These are phyloP conservation scores for Cytospora piceae DNA, from an alignment of 2,329 filamentous ascomycete species.

Conservation along the genomic window DNA sequence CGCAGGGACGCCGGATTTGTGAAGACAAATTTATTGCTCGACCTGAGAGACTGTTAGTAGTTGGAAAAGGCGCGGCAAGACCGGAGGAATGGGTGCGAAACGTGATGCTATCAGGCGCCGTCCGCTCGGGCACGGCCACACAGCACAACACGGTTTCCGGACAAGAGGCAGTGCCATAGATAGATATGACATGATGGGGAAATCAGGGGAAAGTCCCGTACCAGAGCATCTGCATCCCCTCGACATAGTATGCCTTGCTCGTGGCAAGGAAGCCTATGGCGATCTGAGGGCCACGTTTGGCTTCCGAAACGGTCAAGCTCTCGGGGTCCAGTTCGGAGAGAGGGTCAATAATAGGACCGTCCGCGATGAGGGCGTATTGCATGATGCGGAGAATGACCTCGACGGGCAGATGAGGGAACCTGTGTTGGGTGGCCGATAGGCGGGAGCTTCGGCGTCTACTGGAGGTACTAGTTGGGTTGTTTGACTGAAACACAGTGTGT, in stretches of 20 bases:
- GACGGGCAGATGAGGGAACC: conserved; percentile 51
- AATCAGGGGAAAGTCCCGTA: background rate
- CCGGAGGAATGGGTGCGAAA: background rate
- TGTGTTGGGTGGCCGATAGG: conserved; percentile 32
- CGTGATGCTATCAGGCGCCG: background rate
- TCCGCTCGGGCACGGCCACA: background rate
- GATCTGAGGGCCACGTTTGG: conserved; percentile 50
- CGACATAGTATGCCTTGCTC: conserved; percentile 52
- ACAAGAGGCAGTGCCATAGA: background rate
- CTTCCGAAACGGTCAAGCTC: conserved; percentile 49
- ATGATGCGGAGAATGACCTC: conserved; percentile 59
- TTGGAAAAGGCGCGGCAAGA: background rate
- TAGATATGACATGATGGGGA: background rate
- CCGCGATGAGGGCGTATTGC: conserved; percentile 54
- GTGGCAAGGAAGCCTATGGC: conserved; percentile 58
- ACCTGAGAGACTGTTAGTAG: conserved; percentile 20
- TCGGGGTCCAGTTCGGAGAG: conserved; percentile 50
- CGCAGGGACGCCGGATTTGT: conserved; percentile 55
- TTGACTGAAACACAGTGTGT: conserved; percentile 41
- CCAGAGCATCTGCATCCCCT: conserved; percentile 56
- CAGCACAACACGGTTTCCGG: background rate
- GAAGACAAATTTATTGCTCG: conserved; percentile 58
- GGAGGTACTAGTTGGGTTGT: conserved; percentile 34
- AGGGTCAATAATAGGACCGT: conserved; percentile 57
- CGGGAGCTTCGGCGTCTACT: conserved; percentile 38